These are phyloP conservation scores for Chernovozyma sophiae-reginae DNA, from an alignment of 1,139 yeast species.

Conservation along the genomic window DNA sequence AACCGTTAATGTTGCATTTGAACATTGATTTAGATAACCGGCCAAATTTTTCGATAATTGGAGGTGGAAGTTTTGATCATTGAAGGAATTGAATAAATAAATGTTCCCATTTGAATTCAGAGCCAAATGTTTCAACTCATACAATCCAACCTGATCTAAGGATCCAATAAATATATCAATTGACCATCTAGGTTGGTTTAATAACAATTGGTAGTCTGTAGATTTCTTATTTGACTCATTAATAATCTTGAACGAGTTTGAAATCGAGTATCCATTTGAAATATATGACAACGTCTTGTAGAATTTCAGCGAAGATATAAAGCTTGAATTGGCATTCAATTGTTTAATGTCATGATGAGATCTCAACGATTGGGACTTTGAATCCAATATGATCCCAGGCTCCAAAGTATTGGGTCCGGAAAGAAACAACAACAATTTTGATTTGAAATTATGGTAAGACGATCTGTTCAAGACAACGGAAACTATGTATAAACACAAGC, in stretches of 20 bases:
- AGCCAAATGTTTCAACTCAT: conserved; percentile 34
- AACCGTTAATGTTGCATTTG: conserved; percentile 22
- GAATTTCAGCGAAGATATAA: conserved; percentile 22
- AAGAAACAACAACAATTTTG: conserved; percentile 25
- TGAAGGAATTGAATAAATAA: conserved; percentile 23
- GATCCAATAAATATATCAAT: conserved; percentile 32
- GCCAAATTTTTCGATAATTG: conserved; percentile 4
- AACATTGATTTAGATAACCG: conserved; percentile 2
- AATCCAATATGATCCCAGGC: conserved; percentile 31
- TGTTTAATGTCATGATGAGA: conserved; percentile 34
- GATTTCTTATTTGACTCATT: conserved; percentile 19
- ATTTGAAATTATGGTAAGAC: conserved; percentile 19
- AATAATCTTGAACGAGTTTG: conserved; percentile 17
- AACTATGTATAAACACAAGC: conserved; percentile 26
- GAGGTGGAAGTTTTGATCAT: conserved; percentile 16
- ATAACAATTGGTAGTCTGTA: conserved; percentile 19
- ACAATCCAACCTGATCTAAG: conserved; percentile 38
- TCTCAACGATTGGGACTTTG: conserved; percentile 19
- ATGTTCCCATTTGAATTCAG: conserved; percentile 28
- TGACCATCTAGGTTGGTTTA: conserved; percentile 24
- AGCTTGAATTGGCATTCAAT: conserved; percentile 22
- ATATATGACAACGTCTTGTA: conserved; percentile 27
- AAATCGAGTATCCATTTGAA: conserved; percentile 28
- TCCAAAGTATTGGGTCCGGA: conserved; percentile 34
- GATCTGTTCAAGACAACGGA: conserved; percentile 18